Base-by-base conservation (phyloP, 257 asterid genomes). In the Lycium ferocissimum region DNA sequence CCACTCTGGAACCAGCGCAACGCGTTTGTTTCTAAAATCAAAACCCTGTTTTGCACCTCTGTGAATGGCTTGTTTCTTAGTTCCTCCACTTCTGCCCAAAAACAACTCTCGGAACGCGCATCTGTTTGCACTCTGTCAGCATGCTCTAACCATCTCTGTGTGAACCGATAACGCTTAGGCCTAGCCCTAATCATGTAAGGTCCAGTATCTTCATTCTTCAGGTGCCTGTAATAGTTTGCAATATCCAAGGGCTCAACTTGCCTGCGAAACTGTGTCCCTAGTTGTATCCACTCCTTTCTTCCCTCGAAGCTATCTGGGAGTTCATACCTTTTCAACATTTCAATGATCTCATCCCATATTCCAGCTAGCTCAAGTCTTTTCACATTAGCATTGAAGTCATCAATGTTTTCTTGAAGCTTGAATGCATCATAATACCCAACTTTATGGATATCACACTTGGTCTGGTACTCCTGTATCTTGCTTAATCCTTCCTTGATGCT, bases 1-100 rank as follows among this genome's bases (percentile, higher is more conserved):
- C 75, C 89, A 9, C 83, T 81, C 5, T 26, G 45, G 14, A 90
- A 87, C 98, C 98, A 95, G 15, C 20, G 57, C 84, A 33, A 11
- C 14, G 87, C 88, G 3, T 85, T 85, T 86, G 88, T 81, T 90
- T 95, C 99, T 45, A 94, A 71, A 80, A 83, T 86, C 89, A 91
- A 15, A 80, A 92, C 58, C 59, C 73, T 86, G 81, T 87, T 90
- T 92, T 90, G 88, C 80, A 87, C 92, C 14, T 81, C 85, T 20
- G 11, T 90, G 81, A 87, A 89, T 0, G 88, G 90, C 86, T 85
- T 86, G 49, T 63, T 69, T 72, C 91, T 94, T 85, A 94, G 84
- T 86, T 95, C 99, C 92, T 94, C 99, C n/a, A 95, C 94, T 79
- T 93, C 96, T 0, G 98, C 97, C 98, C 98, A 95, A 79, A 95